These are phyloP conservation scores for Durusdinium trenchii DNA, from an alignment of 73 alveolate genomes.

Conservation along the genomic window DNA sequence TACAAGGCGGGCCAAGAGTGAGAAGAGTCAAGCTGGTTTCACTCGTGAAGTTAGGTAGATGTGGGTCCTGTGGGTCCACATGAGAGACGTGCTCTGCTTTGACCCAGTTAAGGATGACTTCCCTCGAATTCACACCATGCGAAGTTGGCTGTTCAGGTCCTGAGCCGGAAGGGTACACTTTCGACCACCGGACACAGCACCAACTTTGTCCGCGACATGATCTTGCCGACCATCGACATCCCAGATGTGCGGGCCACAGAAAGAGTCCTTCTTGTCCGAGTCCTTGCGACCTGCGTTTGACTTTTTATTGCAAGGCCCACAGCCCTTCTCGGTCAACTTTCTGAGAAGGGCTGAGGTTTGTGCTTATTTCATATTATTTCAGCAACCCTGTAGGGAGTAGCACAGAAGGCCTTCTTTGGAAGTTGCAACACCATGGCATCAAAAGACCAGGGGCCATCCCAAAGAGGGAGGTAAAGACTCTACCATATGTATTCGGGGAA, in stretches of 20 bases:
- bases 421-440: too few species aligned
- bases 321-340: not conserved
- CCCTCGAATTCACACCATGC: too few species aligned
- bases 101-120: not conserved
- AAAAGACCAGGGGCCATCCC: too few species aligned
- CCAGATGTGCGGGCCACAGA: constrained; percentile 96
- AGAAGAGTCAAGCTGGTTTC: too few species aligned
- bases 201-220: constrained; percentile 99
- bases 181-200: constrained; percentile 99
- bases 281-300: not conserved
- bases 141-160: constrained; percentile 97
- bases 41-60: not conserved
- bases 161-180: constrained; percentile 99
- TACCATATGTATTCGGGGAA: not conserved
- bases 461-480: too few species aligned
- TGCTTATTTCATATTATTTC: not conserved
- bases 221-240: constrained; percentile 98
- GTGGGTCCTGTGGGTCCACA: not conserved
- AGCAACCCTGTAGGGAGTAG: not conserved
- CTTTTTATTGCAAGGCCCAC: not conserved
- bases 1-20: constrained; percentile 96
- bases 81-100: not conserved
- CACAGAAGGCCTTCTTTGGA: too few species aligned
- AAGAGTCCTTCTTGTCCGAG: not conserved
- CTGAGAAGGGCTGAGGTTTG: too few species aligned